Evolutionary conservation across 345 rosid genomes (phyloP).

Genomic region (Firmiana major): DNA sequence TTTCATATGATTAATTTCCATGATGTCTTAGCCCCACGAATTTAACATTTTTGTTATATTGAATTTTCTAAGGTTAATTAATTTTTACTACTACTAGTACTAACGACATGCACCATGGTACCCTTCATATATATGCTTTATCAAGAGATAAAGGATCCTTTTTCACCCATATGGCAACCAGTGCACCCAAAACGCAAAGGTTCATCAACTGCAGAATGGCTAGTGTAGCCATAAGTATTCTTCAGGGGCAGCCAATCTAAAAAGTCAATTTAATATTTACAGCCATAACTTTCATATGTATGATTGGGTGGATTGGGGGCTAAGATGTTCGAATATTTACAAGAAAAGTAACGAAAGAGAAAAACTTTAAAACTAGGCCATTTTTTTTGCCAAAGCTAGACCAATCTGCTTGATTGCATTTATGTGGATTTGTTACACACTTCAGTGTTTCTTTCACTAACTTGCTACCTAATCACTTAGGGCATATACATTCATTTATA

Average conservation of each 20-base stretch:
- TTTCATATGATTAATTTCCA: too few relatives aligned
- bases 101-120: too few relatives aligned
- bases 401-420: conserved; percentile 31
- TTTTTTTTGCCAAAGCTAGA: conserved; percentile 53
- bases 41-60: too few relatives aligned
- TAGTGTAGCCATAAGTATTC: conserved; percentile 30
- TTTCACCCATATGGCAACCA: conserved; percentile 42
- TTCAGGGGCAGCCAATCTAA: conserved; percentile 57
- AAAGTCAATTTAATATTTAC: conserved; percentile 51
- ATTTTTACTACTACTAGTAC: too few relatives aligned
- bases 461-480: conserved; percentile 44
- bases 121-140: conserved; percentile 22
- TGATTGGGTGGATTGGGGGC: conserved; percentile 66
- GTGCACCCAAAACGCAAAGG: conserved; percentile 56
- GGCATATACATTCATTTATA: conserved; percentile 42
- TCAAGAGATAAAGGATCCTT: conserved; percentile 55
- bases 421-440: conserved; percentile 57
- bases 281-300: conserved; percentile 53
- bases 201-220: conserved; percentile 54
- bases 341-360: conserved; percentile 53
- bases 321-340: conserved; percentile 56
- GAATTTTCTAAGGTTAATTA: too few relatives aligned
- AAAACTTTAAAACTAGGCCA: conserved; percentile 52
- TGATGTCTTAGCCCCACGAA: too few relatives aligned
- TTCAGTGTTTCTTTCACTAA: conserved; percentile 50